phyloP scores from a whole-genome alignment of 2,329 filamentous ascomycete genomes.

The Ophiostoma sp. region DNA sequence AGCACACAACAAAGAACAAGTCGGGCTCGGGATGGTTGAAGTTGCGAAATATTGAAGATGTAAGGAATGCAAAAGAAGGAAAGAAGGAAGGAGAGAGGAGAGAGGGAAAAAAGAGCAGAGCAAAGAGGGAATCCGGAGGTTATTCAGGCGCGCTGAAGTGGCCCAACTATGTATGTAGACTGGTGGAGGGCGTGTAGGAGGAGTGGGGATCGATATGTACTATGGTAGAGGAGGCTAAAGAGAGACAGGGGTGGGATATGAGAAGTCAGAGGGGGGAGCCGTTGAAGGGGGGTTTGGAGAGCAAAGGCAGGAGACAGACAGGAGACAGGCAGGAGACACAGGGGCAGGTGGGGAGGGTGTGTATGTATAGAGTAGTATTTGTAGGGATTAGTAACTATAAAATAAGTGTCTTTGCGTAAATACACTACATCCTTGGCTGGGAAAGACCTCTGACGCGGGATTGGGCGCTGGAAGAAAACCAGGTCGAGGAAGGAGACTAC shows the following conservation, averaged over 20 bases:
- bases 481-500: not conserved
- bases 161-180: not conserved
- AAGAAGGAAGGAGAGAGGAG: slow-evolving; percentile 13
- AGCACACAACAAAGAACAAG: slow-evolving; percentile 6
- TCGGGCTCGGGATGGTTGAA: slow-evolving; percentile 1
- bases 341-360: not conserved
- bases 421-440: not conserved
- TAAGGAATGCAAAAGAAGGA: slow-evolving; percentile 11
- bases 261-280: slow-evolving; percentile 6
- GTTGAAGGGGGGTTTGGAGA: slow-evolving; percentile 9
- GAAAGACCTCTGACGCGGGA: no score
- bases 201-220: slow-evolving; percentile 1
- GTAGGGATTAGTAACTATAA: not conserved
- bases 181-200: not conserved
- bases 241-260: not conserved
- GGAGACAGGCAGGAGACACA: slow-evolving; percentile 8
- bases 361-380: not conserved
- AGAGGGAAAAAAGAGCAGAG: not conserved
- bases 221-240: not conserved
- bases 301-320: slow-evolving; percentile 1
- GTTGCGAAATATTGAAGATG: slow-evolving; percentile 13
- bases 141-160: slow-evolving; percentile 3
- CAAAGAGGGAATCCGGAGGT: not conserved
- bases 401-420: not conserved
- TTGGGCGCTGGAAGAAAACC: not conserved